phyloP scores from a whole-genome alignment of 768 basidiomycete species.

The Atractiella rhizophila region DNA sequence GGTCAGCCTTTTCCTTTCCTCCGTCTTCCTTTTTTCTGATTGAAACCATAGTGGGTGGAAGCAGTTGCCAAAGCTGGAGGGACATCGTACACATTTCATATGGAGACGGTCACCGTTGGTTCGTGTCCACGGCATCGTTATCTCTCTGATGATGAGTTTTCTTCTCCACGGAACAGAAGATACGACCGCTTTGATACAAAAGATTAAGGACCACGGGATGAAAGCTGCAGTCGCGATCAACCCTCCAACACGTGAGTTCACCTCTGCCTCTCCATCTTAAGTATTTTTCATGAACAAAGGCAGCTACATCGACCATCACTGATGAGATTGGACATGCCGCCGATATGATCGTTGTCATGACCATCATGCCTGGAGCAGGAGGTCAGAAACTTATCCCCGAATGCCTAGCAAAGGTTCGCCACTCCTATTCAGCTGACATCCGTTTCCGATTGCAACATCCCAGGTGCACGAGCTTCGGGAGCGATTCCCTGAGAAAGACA shows the following conservation, averaged over 20 bases:
- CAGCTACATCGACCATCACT: constrained; percentile 63
- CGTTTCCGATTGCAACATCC: neutral
- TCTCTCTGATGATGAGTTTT: neutral
- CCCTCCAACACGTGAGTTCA: too few species aligned
- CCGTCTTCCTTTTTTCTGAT: neutral
- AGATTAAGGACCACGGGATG: constrained; percentile 66
- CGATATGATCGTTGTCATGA: constrained; percentile 96
- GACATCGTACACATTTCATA: constrained; percentile 81
- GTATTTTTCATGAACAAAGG: constrained; percentile 93
- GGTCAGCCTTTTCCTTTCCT: constrained; percentile 25
- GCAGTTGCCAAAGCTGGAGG: constrained; percentile 92
- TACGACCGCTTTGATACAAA: constrained; percentile 45
- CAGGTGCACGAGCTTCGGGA: constrained; percentile 57
- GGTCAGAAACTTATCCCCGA: constrained; percentile 89
- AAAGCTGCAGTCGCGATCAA: constrained; percentile 83
- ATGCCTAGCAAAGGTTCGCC: constrained; percentile 43
- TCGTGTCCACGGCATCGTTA: constrained; percentile 2
- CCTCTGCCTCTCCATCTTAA: too few species aligned
- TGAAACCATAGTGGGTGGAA: constrained; percentile 59
- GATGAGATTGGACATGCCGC: constrained; percentile 55
- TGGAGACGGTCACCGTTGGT: constrained; percentile 45
- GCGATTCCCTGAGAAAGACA: constrained; percentile 79
- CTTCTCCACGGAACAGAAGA: constrained; percentile 37
- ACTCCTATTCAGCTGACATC: neutral
- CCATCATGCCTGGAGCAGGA: constrained; percentile 79